A percentile compares a stretch with the other conserved stretches of the same genome.
phyloP scores from a whole-genome alignment of 192 early-diverging fungal species.

The Kappamyces sp. region DNA sequence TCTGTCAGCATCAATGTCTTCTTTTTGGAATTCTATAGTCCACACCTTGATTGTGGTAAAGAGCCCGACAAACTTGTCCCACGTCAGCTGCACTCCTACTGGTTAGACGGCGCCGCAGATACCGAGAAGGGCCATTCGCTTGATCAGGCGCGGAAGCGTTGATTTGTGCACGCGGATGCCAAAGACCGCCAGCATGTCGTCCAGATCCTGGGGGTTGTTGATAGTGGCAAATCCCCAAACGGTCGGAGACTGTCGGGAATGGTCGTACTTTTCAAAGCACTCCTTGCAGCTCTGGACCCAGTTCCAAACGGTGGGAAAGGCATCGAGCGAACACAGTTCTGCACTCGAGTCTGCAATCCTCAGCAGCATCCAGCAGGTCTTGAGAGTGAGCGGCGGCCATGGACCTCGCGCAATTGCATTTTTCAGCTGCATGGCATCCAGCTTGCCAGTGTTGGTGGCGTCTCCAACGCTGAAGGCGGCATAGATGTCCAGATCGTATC shows the following conservation, averaged over 20 bases:
- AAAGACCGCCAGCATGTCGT: neutral
- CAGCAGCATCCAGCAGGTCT: constrained; percentile 1
- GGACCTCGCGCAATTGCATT: constrained; percentile 5
- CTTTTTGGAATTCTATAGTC: constrained; percentile 4
- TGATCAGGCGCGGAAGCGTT: constrained; percentile 1
- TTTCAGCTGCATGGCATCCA: constrained; percentile 10
- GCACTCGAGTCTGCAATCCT: constrained; percentile 8
- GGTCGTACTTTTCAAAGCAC: constrained; percentile 14
- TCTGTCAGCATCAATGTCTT: too few relatives aligned
- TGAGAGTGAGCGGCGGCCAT: constrained; percentile 12
- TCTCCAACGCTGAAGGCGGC: constrained; percentile 1
- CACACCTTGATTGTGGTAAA: constrained; percentile 6
- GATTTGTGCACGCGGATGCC: constrained; percentile 9
- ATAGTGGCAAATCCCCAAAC: constrained; percentile 10
- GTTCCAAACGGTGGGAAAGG: constrained; percentile 5
- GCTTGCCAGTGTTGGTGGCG: neutral
- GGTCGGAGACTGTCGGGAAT: neutral
- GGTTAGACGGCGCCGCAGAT: neutral
- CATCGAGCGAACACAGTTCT: constrained; percentile 3
- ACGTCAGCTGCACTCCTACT: constrained; percentile 2
- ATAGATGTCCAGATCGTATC: constrained; percentile 13
- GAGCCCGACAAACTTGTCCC: constrained; percentile 11
- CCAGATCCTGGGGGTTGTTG: neutral
- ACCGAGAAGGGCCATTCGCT: constrained; percentile 6
- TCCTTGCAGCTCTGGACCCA: constrained; percentile 6